Conservation (phyloP, 306 rosid genomes). For the Ammopiptanthus mongolicus region DNA sequence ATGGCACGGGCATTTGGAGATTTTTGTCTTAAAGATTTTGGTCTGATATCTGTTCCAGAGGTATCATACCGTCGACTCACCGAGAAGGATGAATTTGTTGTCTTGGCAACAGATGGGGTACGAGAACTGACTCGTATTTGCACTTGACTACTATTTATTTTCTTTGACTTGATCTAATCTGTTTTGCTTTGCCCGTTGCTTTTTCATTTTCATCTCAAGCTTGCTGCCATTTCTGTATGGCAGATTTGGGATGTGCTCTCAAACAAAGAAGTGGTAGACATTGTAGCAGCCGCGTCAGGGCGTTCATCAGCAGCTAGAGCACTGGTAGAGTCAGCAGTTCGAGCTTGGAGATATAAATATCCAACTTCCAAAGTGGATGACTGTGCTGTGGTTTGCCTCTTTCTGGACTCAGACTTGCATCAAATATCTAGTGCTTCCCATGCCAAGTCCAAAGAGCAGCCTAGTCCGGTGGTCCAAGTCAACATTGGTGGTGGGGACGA, state of each 20-base stretch:
- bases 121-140: slow-evolving; percentile 10
- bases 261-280: slow-evolving; percentile 91
- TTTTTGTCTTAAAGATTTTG: slow-evolving; percentile 96
- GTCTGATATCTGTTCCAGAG: slow-evolving; percentile 93
- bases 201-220: slow-evolving; percentile 3
- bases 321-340: slow-evolving; percentile 82
- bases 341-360: slow-evolving; percentile 76
- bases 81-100: slow-evolving; percentile 77
- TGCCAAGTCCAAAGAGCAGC: slow-evolving; percentile 42
- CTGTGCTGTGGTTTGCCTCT: slow-evolving; percentile 94
- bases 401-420: slow-evolving; percentile 46
- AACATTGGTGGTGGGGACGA: slow-evolving; percentile 27
- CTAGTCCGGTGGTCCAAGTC: slow-evolving; percentile 25
- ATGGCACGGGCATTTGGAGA: slow-evolving; percentile 99
- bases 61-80: slow-evolving; percentile 60
- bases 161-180: neutral
- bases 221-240: neutral
- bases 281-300: slow-evolving; percentile 59
- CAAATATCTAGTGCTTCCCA: slow-evolving; percentile 45
- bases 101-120: slow-evolving; percentile 99
- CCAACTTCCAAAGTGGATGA: slow-evolving; percentile 97
- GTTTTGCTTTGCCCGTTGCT: neutral
- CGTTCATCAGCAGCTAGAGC: slow-evolving; percentile 73
- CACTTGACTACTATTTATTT: neutral
- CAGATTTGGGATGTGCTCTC: slow-evolving; percentile 99